Base-by-base conservation (phyloP, 2,329 filamentous ascomycete genomes). In the Arthrobotrys megalospora region DNA sequence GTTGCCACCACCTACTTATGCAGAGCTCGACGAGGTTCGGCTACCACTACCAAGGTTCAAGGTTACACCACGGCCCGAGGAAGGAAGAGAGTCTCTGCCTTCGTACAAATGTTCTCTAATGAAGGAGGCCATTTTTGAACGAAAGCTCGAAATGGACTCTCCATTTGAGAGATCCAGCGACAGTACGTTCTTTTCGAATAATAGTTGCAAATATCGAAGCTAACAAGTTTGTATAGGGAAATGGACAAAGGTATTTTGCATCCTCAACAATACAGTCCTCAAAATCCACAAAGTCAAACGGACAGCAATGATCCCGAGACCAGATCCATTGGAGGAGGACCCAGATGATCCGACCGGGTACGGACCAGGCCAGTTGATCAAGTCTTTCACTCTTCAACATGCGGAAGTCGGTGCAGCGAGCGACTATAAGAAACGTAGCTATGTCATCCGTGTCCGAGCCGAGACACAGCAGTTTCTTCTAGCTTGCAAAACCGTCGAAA, bases 381-480 rank as follows among this genome's bases (percentile, higher is more conserved):
- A 87, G 82, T 88, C 87, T n/a, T 94, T 93, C 82, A 91, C 90
- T 65, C 86, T 94, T 58, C 88, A 93, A 80, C 90, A 93, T 82
- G 92, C 91, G 21, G 92, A 94, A 83, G 89, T 91, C 21, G 92
- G 92, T 10, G 88, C 93, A 79, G 92, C 92, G 8, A 88, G 89
- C 14, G 92, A 94, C 83, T 91, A 92, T 82, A 87, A 88, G 81
- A 92, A 93, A 88, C 87, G 88, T 64, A 87, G 87, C 69, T 91
- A 91, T 83, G 90, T 91, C 11, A 89, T 94, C 77, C 89, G 92
- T n/a, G 83, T 94, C 76, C 88, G 92, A 32, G 88, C 90, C 36
- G 92, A 94, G 84, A 89, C 90, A 1, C 91, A 94, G 80, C 92
- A 94, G 82, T 90, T 94, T 76, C 84, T 94, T 19, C 84, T 94